Percentiles rank a stretch among this genome's conserved stretches.
Conservation (phyloP, 192 early-diverging fungal genomes). For the Globomyces pollinis-pini region DNA sequence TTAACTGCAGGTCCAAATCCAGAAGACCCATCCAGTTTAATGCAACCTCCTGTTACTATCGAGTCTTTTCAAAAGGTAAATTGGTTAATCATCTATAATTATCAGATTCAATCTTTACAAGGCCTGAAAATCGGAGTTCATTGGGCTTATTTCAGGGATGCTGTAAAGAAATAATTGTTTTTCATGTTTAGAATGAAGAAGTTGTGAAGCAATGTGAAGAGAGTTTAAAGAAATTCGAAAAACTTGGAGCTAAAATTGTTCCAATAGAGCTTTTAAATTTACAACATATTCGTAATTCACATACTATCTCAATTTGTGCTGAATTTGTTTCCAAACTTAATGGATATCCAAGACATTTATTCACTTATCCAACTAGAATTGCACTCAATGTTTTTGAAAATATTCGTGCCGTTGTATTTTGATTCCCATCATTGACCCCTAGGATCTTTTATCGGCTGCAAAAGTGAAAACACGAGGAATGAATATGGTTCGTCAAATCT, state of each 20-base stretch:
- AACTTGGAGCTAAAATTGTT: slow-evolving; percentile 53
- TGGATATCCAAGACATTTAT: slow-evolving; percentile 16
- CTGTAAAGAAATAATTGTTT: background rate
- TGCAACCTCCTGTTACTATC: slow-evolving; percentile 47
- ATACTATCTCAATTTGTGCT: slow-evolving; percentile 53
- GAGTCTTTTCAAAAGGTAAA: slow-evolving; percentile 14
- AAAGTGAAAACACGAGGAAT: slow-evolving; percentile 49
- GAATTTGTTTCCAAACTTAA: slow-evolving; percentile 40
- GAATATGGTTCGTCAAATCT: slow-evolving; percentile 37
- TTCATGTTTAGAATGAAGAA: slow-evolving; percentile 2
- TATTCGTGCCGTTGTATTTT: slow-evolving; percentile 18
- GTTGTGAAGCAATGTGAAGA: slow-evolving; percentile 32
- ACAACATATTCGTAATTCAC: slow-evolving; percentile 45
- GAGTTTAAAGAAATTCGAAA: slow-evolving; percentile 28
- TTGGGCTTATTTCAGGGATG: slow-evolving; percentile 30
- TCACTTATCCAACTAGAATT: slow-evolving; percentile 38
- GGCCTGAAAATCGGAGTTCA: slow-evolving; percentile 56
- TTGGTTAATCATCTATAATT: too few species aligned
- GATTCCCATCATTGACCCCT: slow-evolving; percentile 3
- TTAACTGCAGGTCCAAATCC: slow-evolving; percentile 51
- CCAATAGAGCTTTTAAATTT: slow-evolving; percentile 57
- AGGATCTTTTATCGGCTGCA: slow-evolving; percentile 47
- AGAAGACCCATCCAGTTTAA: slow-evolving; percentile 35
- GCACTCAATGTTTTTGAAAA: slow-evolving; percentile 24
- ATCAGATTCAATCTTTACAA: too few species aligned